A percentile compares a stretch with the other conserved stretches of the same genome.
Conservation (phyloP, 2,329 filamentous ascomycete genomes). For the Trichoderma citrinoviride region DNA sequence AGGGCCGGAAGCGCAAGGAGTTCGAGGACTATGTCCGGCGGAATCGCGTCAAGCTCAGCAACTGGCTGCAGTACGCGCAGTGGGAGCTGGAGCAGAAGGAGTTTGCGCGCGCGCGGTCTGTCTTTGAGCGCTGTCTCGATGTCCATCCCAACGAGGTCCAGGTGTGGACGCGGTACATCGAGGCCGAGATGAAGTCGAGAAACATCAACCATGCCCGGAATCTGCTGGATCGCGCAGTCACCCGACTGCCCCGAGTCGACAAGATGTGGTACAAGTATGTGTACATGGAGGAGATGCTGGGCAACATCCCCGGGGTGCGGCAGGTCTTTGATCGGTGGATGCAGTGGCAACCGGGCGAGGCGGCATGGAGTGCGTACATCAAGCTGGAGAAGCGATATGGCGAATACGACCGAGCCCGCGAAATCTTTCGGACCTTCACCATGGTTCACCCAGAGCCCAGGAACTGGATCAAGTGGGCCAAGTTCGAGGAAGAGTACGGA, state of each 20-base stretch:
- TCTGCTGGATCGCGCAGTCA: slow-evolving; percentile 89
- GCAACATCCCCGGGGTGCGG: slow-evolving; percentile 85
- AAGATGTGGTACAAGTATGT: slow-evolving; percentile 99
- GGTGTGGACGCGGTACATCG: slow-evolving; percentile 90
- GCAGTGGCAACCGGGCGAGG: slow-evolving; percentile 95
- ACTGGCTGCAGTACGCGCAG: slow-evolving; percentile 96
- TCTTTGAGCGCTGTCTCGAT: slow-evolving; percentile 94
- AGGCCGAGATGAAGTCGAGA: slow-evolving; percentile 87
- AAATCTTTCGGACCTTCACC: slow-evolving; percentile 87
- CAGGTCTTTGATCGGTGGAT: slow-evolving; percentile 98
- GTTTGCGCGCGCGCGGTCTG: slow-evolving; percentile 82
- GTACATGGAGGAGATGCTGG: slow-evolving; percentile 97
- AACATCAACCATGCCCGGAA: slow-evolving; percentile 98
- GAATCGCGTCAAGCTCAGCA: slow-evolving; percentile 94
- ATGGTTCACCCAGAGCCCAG: slow-evolving; percentile 89
- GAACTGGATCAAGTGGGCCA: slow-evolving; percentile 99
- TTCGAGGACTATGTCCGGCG: slow-evolving; percentile 97
- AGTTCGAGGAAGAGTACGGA: slow-evolving; percentile 93
- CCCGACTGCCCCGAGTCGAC: slow-evolving; percentile 83
- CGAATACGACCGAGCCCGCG: slow-evolving; percentile 85
- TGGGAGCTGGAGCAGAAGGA: slow-evolving; percentile 99
- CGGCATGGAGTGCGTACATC: slow-evolving; percentile 93
- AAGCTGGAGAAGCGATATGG: slow-evolving; percentile 94
- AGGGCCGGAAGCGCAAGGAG: slow-evolving; percentile 91
- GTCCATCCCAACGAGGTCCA: slow-evolving; percentile 83